phyloP scores from a whole-genome alignment of 2,329 filamentous ascomycete genomes.

The Keithomyces neogunnii region DNA sequence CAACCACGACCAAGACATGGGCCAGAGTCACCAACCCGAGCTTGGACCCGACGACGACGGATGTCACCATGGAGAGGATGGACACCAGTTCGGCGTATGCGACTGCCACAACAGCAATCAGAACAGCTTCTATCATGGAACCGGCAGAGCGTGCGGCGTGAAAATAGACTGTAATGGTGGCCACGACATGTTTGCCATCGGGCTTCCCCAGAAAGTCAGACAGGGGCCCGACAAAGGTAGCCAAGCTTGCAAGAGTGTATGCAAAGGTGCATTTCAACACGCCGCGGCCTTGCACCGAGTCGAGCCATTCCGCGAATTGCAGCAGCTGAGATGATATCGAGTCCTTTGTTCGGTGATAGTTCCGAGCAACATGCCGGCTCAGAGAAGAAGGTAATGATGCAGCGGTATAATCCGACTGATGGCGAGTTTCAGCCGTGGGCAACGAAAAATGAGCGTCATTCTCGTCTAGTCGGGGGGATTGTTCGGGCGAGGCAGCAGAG shows the following conservation, averaged over 20 bases:
- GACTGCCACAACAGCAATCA: slow-evolving; percentile 67
- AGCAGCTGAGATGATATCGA: not conserved
- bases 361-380: not conserved
- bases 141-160: slow-evolving; percentile 75
- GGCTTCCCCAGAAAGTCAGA: slow-evolving; percentile 67
- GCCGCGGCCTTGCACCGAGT: slow-evolving; percentile 61
- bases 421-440: not conserved
- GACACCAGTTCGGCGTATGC: slow-evolving; percentile 59
- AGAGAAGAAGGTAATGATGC: not conserved
- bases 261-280: slow-evolving; percentile 82
- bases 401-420: not conserved
- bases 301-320: slow-evolving; percentile 36
- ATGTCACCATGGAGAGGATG: slow-evolving; percentile 73
- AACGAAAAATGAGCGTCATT: not conserved
- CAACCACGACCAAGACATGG: slow-evolving; percentile 64
- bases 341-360: not conserved
- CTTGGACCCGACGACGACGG: slow-evolving; percentile 62
- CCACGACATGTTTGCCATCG: slow-evolving; percentile 84
- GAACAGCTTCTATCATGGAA: slow-evolving; percentile 74
- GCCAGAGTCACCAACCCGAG: slow-evolving; percentile 60
- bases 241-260: slow-evolving; percentile 73
- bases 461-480: not conserved
- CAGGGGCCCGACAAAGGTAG: slow-evolving; percentile 66
- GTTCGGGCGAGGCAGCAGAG: not conserved
- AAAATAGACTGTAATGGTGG: slow-evolving; percentile 85